A percentile compares a stretch with the other conserved stretches of the same genome.
phyloP scores from a whole-genome alignment of 2,329 filamentous ascomycete genomes.

The Exserohilum rostratum region DNA sequence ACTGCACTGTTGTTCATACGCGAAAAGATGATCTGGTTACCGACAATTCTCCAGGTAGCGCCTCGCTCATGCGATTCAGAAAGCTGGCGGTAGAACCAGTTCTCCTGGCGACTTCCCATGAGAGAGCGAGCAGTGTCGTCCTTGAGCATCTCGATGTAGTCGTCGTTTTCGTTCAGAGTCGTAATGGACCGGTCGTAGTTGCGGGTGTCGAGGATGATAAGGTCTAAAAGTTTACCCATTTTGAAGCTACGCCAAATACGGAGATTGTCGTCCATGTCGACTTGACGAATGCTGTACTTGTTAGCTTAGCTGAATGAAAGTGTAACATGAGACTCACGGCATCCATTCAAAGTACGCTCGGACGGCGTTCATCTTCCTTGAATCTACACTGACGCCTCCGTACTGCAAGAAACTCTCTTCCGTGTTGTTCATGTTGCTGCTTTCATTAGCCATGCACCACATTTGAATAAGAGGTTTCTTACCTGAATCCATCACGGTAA shows the following conservation, averaged over 20 bases:
- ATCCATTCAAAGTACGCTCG: slow-evolving; percentile 55
- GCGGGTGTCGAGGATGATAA: slow-evolving; percentile 52
- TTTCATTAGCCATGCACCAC: background rate
- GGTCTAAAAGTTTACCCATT: slow-evolving; percentile 49
- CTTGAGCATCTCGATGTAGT: slow-evolving; percentile 64
- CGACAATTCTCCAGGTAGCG: slow-evolving; percentile 71
- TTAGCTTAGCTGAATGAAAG: slow-evolving; percentile 54
- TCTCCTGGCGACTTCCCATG: slow-evolving; percentile 74
- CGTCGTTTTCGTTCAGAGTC: slow-evolving; percentile 55
- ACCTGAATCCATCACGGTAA: slow-evolving; percentile 49
- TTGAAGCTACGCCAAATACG: slow-evolving; percentile 51
- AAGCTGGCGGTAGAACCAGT: slow-evolving; percentile 62
- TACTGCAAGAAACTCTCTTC: slow-evolving; percentile 50
- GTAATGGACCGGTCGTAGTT: slow-evolving; percentile 49
- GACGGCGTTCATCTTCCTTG: slow-evolving; percentile 56
- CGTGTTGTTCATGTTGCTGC: slow-evolving; percentile 50
- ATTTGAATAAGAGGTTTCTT: too few species aligned
- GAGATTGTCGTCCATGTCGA: slow-evolving; percentile 54
- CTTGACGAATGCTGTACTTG: slow-evolving; percentile 47
- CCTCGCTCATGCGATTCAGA: slow-evolving; percentile 63
- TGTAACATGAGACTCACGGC: slow-evolving; percentile 28
- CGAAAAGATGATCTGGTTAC: slow-evolving; percentile 64
- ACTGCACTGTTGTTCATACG: slow-evolving; percentile 35
- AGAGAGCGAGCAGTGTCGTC: slow-evolving; percentile 69
- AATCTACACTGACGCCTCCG: slow-evolving; percentile 50